A percentile compares a stretch with the other conserved stretches of the same genome.
These are phyloP conservation scores for Cicer arietinum DNA, from an alignment of 306 rosid genomes.

Conservation along the genomic window DNA sequence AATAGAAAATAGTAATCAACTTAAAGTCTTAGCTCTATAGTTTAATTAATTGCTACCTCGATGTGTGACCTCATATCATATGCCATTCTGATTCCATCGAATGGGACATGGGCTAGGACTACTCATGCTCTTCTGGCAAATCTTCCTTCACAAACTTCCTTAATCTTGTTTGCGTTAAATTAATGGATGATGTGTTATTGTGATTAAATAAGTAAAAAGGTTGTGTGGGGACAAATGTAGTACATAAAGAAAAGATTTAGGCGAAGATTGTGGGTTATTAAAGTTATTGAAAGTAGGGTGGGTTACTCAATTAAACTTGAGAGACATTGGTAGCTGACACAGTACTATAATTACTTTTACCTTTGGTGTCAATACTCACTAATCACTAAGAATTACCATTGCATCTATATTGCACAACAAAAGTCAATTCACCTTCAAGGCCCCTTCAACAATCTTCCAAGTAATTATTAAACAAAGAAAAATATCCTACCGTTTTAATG, in stretches of 20 bases:
- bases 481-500: too few relatives aligned
- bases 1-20: slow-evolving; percentile 12
- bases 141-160: slow-evolving; percentile 42
- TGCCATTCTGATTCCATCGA: slow-evolving; percentile 40
- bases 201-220: slow-evolving; percentile 14
- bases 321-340: slow-evolving; percentile 32
- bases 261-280: background rate
- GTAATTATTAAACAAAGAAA: background rate
- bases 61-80: slow-evolving; percentile 22
- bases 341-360: slow-evolving; percentile 33
- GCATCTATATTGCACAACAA: background rate
- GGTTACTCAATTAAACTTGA: slow-evolving; percentile 3
- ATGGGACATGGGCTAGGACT: slow-evolving; percentile 21
- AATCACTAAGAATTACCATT: background rate
- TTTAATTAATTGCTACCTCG: background rate
- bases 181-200: background rate
- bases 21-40: background rate
- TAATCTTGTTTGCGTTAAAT: slow-evolving; percentile 6
- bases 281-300: background rate
- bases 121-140: slow-evolving; percentile 43
- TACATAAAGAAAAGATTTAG: background rate
- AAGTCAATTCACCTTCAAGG: background rate
- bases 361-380: background rate
- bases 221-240: background rate
- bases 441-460: background rate